These are phyloP conservation scores for Austroboletus eburneus DNA, from an alignment of 768 basidiomycete species.

Conservation along the genomic window DNA sequence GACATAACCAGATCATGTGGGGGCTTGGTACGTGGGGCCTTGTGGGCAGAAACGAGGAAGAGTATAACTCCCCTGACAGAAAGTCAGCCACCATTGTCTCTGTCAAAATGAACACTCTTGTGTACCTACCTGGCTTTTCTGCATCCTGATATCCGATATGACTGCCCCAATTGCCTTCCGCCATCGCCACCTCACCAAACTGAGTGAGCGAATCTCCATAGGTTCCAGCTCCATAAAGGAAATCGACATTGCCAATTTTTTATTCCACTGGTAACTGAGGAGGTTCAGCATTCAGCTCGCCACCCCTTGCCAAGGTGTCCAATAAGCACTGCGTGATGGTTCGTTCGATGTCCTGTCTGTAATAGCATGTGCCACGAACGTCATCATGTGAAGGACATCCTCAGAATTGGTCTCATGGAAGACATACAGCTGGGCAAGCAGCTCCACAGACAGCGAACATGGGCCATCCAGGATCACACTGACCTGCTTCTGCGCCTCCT, in stretches of 20 bases:
- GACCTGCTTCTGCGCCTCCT: slow-evolving; percentile 32
- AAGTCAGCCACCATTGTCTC: no score
- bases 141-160: slow-evolving; percentile 32
- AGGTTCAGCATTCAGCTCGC: slow-evolving; percentile 1
- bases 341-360: slow-evolving; percentile 45
- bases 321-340: slow-evolving; percentile 44
- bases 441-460: slow-evolving; percentile 37
- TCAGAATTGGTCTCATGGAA: slow-evolving; percentile 34
- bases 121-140: slow-evolving; percentile 39
- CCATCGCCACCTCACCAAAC: slow-evolving; percentile 41
- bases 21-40: no score
- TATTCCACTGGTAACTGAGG: slow-evolving; percentile 27
- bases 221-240: slow-evolving; percentile 39
- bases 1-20: no score
- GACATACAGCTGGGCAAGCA: slow-evolving; percentile 41
- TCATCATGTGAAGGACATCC: slow-evolving; percentile 38
- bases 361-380: slow-evolving; percentile 46
- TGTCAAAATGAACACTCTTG: no score
- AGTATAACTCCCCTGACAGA: no score
- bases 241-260: slow-evolving; percentile 39
- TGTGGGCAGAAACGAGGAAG: no score
- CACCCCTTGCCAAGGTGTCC: slow-evolving; percentile 31
- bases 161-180: slow-evolving; percentile 38
- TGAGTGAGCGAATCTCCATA: slow-evolving; percentile 23
- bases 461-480: slow-evolving; percentile 31